These are phyloP conservation scores for Nemania abortiva DNA, from an alignment of 2,329 filamentous ascomycete genomes.

Conservation along the genomic window DNA sequence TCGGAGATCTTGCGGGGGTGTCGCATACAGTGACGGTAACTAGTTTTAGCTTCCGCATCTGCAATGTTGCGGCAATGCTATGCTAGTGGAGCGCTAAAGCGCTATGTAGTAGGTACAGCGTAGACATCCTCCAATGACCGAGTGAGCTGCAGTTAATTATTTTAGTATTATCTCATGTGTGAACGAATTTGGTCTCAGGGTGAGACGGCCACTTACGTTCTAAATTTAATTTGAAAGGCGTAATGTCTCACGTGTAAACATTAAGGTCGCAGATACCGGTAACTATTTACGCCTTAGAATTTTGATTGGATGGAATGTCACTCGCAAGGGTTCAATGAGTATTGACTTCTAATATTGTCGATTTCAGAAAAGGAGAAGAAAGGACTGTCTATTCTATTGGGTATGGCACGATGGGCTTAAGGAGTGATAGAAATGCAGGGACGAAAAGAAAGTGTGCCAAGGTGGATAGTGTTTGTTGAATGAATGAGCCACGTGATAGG, in stretches of 20 bases:
- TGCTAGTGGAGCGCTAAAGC: background rate
- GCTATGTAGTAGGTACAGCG: background rate
- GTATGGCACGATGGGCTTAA: background rate
- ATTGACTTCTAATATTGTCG: background rate
- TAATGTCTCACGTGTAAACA: background rate
- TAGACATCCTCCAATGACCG: background rate
- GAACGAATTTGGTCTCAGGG: background rate
- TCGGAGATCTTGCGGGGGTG: background rate
- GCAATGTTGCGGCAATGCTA: background rate
- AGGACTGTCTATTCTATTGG: conserved; percentile 7
- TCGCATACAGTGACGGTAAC: background rate
- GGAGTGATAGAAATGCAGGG: conserved; percentile 2
- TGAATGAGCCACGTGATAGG: background rate
- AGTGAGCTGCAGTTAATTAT: background rate
- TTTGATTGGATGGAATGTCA: background rate
- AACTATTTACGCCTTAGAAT: background rate
- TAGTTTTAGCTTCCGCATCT: conserved; percentile 4
- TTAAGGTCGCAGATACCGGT: background rate
- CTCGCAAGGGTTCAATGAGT: background rate
- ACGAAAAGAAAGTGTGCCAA: background rate
- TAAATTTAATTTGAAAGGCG: background rate
- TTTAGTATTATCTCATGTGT: background rate
- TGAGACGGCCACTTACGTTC: background rate
- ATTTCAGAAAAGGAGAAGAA: background rate
- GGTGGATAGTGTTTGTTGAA: background rate